phyloP scores from a whole-genome alignment of 1,284 basidiomycete genomes.

The Pascua guehoae region DNA sequence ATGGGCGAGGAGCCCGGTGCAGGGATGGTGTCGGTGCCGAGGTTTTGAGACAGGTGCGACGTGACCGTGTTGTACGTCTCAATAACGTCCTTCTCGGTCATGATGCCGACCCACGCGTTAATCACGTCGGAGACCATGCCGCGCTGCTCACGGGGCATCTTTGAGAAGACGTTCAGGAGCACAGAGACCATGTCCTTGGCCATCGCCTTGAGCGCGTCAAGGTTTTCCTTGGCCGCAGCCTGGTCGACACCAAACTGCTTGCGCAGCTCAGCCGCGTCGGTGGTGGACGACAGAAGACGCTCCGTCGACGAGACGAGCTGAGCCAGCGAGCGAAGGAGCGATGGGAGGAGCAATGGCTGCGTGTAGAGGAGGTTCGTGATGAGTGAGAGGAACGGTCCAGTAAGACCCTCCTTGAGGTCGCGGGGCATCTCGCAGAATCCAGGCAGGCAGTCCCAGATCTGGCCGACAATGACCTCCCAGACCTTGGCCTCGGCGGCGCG shows the following conservation, averaged over 20 bases:
- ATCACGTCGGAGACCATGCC: slow-evolving; percentile 87
- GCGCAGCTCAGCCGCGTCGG: slow-evolving; percentile 52
- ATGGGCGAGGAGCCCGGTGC: slow-evolving; percentile 52
- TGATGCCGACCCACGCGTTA: slow-evolving; percentile 77
- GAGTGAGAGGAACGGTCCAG: slow-evolving; percentile 73
- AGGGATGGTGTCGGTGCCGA: slow-evolving; percentile 50
- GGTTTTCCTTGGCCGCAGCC: slow-evolving; percentile 63
- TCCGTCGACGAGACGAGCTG: slow-evolving; percentile 66
- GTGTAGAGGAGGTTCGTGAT: slow-evolving; percentile 86
- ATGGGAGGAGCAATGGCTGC: slow-evolving; percentile 75
- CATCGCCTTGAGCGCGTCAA: slow-evolving; percentile 70
- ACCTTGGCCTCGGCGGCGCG: slow-evolving; percentile 83
- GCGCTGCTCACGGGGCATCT: slow-evolving; percentile 69
- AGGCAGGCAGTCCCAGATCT: slow-evolving; percentile 74
- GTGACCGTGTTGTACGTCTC: slow-evolving; percentile 79
- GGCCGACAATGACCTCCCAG: slow-evolving; percentile 85
- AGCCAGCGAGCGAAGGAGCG: slow-evolving; percentile 77
- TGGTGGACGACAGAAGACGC: slow-evolving; percentile 51
- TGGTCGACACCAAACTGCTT: slow-evolving; percentile 56
- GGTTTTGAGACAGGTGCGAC: slow-evolving; percentile 68
- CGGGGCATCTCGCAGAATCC: slow-evolving; percentile 72
- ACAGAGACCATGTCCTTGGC: slow-evolving; percentile 91
- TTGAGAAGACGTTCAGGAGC: slow-evolving; percentile 94
- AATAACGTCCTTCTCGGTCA: slow-evolving; percentile 69
- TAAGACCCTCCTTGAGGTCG: slow-evolving; percentile 67